Base-by-base conservation (phyloP, 192 early-diverging fungal species). In the Dispira simplex region DNA sequence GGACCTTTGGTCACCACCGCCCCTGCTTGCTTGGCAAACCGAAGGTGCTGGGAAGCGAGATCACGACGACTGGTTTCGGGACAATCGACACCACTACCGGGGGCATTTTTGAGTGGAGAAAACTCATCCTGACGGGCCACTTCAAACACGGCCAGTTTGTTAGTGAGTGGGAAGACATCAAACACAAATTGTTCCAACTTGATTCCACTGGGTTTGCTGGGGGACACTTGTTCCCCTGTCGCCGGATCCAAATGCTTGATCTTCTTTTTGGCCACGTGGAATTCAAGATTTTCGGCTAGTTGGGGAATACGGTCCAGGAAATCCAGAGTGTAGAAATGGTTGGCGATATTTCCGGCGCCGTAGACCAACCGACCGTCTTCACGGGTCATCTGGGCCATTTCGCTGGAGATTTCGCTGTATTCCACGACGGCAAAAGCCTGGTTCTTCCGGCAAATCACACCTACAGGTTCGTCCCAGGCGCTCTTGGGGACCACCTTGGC, bases 121-220 rank as follows among this genome's bases (percentile, higher is more conserved):
- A 99, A 99, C 78, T 99, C 94, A 59, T 99, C 96, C 44, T 80
- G 81, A 57, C 96, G 87, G 55, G 87, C 85, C 46, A 88, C 86
- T 70, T 99, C 93, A 47, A 99, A 80, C 44, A 97, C 92, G 32
- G 94, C 91, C 79, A 99, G 80, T 46, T 76, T 66, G 63, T 95
- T 73, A 27, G 87, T 85, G 67, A 85, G 92, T 26, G 96, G 94
- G 74, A 99, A 92, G 12, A 99, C 94, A 73, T 99, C 96, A 86
- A 99, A 99, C 48, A 99, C 94, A 75, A 99, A 99, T 68, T 93
- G 81, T 79, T 99, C 96, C 14, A 99, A 82, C 77, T 99, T 99
- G 83, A 99, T 93, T 53, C 94, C 96, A 67, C 95, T 97, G 71
- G 85, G 83, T 65, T 83, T 83, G 47, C 75, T 81, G 23, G 96